A percentile compares a stretch with the other conserved stretches of the same genome.
phyloP scores from a whole-genome alignment of 139 green algal genomes.

The Deuterostichococcus epilithicus region DNA sequence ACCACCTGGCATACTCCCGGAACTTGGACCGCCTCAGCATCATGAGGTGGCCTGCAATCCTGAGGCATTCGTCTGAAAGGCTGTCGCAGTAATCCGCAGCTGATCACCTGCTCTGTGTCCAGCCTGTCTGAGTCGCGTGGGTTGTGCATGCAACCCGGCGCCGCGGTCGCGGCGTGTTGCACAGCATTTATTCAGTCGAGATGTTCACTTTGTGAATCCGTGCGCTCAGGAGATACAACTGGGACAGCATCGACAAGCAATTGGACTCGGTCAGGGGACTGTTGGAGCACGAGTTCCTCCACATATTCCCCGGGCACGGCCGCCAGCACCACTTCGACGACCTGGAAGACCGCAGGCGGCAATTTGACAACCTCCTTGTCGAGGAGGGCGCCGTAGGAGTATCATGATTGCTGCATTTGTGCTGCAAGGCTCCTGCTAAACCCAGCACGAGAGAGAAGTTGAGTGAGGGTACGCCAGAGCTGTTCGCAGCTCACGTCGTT shows the following conservation, averaged over 20 bases:
- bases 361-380: neutral
- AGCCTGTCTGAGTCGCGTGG: neutral
- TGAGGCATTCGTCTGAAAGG: neutral
- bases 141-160: no score
- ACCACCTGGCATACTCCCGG: conserved; percentile 24
- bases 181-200: neutral
- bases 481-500: no score
- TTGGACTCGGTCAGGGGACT: conserved; percentile 51
- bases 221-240: conserved; percentile 28
- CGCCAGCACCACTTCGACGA: conserved; percentile 17
- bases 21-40: conserved; percentile 27
- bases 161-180: neutral
- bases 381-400: neutral
- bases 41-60: neutral
- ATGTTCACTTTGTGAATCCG: neutral
- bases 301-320: conserved; percentile 68
- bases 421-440: no score
- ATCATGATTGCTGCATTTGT: neutral
- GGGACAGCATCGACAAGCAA: conserved; percentile 46
- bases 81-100: neutral
- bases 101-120: neutral
- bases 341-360: neutral
- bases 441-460: no score
- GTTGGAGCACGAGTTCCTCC: conserved; percentile 55
- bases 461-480: no score